These are phyloP conservation scores for Cronartium quercuum DNA, from an alignment of 1,284 basidiomycete genomes.

Conservation along the genomic window DNA sequence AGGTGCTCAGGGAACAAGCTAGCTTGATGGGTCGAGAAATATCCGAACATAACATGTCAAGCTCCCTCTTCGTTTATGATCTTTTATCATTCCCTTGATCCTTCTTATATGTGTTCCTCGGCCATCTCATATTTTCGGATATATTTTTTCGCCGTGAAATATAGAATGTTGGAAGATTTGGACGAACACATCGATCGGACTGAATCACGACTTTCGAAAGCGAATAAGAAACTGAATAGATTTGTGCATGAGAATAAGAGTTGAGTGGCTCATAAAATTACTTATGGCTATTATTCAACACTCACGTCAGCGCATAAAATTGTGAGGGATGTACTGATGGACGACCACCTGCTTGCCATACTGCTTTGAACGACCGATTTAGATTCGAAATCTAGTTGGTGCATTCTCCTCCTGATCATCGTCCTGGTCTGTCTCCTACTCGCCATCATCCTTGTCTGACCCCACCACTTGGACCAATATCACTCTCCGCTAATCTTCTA, in stretches of 20 bases:
- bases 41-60: constrained; percentile 75
- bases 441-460: constrained; percentile 22
- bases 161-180: constrained; percentile 74
- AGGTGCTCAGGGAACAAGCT: constrained; percentile 73
- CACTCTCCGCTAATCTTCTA: background rate
- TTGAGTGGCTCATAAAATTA: constrained; percentile 46
- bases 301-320: background rate
- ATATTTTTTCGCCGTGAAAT: background rate
- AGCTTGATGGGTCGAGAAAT: constrained; percentile 85
- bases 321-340: background rate
- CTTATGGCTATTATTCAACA: background rate
- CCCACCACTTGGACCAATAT: background rate
- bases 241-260: constrained; percentile 79
- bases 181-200: constrained; percentile 67
- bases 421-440: constrained; percentile 17
- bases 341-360: background rate
- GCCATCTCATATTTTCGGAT: background rate
- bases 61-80: constrained; percentile 22
- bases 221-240: constrained; percentile 66
- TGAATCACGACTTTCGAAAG: constrained; percentile 62
- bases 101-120: background rate
- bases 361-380: background rate
- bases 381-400: constrained; percentile 38
- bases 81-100: background rate
- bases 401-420: constrained; percentile 26